Evolutionary conservation across 1,284 basidiomycete species (phyloP).

Genomic region (Vanrija pseudolonga): DNA sequence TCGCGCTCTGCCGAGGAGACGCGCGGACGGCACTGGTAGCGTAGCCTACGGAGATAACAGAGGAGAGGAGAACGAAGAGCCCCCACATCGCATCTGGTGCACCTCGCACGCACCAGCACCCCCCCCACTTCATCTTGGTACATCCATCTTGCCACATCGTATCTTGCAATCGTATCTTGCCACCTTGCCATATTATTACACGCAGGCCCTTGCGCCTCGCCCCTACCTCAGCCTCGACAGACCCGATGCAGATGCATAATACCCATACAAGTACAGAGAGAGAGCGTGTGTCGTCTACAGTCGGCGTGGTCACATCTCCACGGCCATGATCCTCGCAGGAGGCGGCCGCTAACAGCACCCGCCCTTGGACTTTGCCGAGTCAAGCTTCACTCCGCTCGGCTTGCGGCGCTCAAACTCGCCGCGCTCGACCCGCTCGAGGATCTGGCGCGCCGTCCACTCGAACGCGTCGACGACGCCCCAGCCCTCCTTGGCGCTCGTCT

Average conservation of each 20-base stretch:
- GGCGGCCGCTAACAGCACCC: conserved; percentile 7
- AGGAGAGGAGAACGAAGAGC: no score
- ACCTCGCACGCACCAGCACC: no score
- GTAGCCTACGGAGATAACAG: no score
- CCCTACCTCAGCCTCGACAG: not conserved
- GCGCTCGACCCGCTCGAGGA: conserved; percentile 29
- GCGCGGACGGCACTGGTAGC: not conserved
- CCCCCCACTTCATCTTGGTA: no score
- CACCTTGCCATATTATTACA: not conserved
- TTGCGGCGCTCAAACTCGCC: conserved; percentile 27
- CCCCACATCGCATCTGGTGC: no score
- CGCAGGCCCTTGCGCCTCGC: not conserved
- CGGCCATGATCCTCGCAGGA: no score
- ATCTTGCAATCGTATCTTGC: not conserved
- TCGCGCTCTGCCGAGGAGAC: not conserved
- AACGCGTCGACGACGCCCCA: conserved; percentile 46
- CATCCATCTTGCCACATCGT: not conserved
- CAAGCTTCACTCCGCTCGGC: conserved; percentile 8
- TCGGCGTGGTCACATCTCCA: no score
- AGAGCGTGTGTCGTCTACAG: not conserved
- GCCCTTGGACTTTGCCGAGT: conserved; percentile 1
- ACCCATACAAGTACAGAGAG: not conserved
- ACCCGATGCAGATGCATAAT: not conserved
- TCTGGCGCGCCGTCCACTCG: conserved; percentile 44
- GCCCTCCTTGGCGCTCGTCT: conserved; percentile 45